Evolutionary conservation across 345 rosid genomes (phyloP), one percentile per base, ranked within the genome.

Genomic region (Draba incana): DNA sequence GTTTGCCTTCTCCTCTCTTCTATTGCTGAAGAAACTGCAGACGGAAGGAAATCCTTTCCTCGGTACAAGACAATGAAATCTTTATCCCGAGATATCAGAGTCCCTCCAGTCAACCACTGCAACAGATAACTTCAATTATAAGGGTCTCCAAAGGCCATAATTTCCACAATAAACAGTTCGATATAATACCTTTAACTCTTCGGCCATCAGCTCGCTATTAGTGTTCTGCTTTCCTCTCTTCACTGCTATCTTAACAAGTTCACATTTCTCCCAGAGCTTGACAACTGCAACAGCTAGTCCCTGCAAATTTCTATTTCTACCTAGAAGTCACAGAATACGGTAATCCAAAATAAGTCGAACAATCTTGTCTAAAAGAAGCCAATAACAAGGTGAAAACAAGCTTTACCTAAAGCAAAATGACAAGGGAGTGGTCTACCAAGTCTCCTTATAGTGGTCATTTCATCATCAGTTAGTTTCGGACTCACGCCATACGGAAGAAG

Each of bases 251-350:
- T 93, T 93, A 56, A 79, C 97, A 78, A 90, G 81, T 84, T 93
- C 98, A 79, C 94, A 93, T 86, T 86, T 90, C 75, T 84, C 98
- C 98, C 98, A 93, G 15, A 93, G 87, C 84, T 90, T 90, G 72
- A 88, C 71, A 52, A 90, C 80, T 8, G 94, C 77, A 77, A 83
- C 86, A 65, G 95, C 98, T 78, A 93, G 66, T 49, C 98, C 98
- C 73, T 90, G 90, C 77, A 79, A 91, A 62, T 84, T 93, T 75
- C 87, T 84, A 74, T 90, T 90, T 77, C 96, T 84, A 76, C 98
- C 97, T 93, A 84, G 49, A 66, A 66, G 37, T 30, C 73, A 30
- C 59, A 64, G 47, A 59, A 25, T 74, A 69, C 1, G 20, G 31
- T 31, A 66, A 64, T 47, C 44, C 47, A 72, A 63, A 41, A 46